Conservation (phyloP, 2,329 filamentous ascomycete species). For the Colletotrichum eremochloae region DNA sequence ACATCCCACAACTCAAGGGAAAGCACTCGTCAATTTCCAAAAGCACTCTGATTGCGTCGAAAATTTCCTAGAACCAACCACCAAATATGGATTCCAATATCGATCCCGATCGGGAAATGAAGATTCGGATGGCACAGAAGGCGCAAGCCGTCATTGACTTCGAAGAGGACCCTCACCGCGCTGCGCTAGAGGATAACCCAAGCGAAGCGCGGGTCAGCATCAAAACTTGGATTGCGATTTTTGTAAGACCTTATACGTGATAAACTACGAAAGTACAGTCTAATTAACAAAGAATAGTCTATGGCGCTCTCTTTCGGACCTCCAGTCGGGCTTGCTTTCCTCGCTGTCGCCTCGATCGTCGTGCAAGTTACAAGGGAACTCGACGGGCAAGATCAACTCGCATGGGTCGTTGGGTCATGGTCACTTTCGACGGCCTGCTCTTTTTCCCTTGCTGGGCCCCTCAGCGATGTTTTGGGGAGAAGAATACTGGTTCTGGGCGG, state of each 20-base stretch:
- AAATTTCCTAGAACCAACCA: conserved; percentile 25
- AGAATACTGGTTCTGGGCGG: conserved; percentile 35
- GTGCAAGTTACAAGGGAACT: conserved; percentile 35
- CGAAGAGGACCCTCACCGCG: conserved; percentile 41
- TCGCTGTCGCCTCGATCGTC: conserved; percentile 35
- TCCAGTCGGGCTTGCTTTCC: conserved; percentile 35
- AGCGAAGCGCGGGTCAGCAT: conserved; percentile 34
- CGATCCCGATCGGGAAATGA: conserved; percentile 30
- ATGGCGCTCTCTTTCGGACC: conserved; percentile 40
- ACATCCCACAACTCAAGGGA: not conserved
- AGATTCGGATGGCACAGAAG: conserved; percentile 47
- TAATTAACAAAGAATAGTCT: conserved; percentile 20
- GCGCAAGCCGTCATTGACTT: conserved; percentile 37
- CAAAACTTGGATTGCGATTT: conserved; percentile 40
- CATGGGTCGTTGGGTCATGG: conserved; percentile 41
- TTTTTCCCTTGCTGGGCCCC: conserved; percentile 37
- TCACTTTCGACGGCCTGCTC: conserved; percentile 40
- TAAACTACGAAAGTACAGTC: too few relatives aligned
- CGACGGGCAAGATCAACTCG: conserved; percentile 29
- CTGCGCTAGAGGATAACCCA: conserved; percentile 40
- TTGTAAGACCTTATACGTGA: not conserved
- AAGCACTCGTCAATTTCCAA: not conserved
- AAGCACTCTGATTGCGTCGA: not conserved
- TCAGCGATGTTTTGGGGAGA: conserved; percentile 41
- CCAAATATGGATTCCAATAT: conserved; percentile 28